Evolutionary conservation across 2,329 filamentous ascomycete species (phyloP).

Genomic region (Colletotrichum sp.): DNA sequence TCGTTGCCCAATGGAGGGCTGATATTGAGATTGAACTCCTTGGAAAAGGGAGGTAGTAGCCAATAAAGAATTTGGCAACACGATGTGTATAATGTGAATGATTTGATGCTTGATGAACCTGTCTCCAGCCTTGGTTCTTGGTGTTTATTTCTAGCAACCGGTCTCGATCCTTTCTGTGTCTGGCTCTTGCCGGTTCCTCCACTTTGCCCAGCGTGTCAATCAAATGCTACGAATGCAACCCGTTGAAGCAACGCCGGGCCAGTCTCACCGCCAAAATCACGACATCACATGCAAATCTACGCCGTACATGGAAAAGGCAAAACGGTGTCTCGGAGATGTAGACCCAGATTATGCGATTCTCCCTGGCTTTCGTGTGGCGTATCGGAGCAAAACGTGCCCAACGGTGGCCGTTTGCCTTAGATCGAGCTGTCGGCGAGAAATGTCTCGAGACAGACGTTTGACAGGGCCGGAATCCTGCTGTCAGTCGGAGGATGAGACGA

Average conservation of each 20-base stretch:
- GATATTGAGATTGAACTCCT: conserved; percentile 23
- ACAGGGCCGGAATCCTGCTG: neutral
- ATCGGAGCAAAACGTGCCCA: neutral
- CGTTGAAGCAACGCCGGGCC: neutral
- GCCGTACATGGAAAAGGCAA: neutral
- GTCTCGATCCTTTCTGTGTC: neutral
- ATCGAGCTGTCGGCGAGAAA: neutral
- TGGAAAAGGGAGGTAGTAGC: conserved; percentile 21
- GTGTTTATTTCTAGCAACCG: neutral
- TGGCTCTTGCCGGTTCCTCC: rapidly evolving
- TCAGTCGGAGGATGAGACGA: neutral
- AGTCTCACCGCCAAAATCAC: neutral
- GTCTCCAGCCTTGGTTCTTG: neutral
- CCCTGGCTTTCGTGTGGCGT: neutral
- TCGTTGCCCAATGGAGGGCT: conserved; percentile 22
- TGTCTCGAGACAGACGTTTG: neutral
- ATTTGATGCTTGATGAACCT: neutral
- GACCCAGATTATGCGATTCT: neutral
- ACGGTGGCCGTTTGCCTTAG: neutral
- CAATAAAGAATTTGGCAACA: conserved; percentile 19
- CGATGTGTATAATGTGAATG: neutral
- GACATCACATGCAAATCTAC: neutral
- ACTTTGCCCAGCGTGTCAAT: rapidly evolving
- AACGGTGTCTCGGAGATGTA: neutral
- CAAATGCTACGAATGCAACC: rapidly evolving